These are phyloP conservation scores for Salvia sclarea DNA, from an alignment of 305 asterid species.

Conservation along the genomic window DNA sequence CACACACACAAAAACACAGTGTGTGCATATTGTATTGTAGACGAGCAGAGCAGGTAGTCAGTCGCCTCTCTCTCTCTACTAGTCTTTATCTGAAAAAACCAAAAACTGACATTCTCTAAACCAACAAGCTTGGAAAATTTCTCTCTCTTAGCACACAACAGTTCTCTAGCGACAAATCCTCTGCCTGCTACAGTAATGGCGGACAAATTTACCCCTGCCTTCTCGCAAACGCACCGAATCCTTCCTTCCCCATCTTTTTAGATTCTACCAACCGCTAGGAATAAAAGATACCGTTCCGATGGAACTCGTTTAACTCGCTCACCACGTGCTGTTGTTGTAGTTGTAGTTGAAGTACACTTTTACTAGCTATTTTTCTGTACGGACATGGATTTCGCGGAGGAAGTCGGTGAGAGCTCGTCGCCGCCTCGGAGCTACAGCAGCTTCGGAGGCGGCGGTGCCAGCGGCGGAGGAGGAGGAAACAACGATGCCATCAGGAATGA, in stretches of 20 bases:
- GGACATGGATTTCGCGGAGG: conserved; percentile 76
- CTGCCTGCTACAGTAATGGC: conserved; percentile 42
- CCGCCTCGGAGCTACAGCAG: conserved; percentile 81
- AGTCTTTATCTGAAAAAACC: conserved; percentile 40
- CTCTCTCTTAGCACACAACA: conserved; percentile 35
- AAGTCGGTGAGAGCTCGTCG: conserved; percentile 91
- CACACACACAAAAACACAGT: conserved; percentile 2
- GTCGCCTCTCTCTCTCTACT: conserved; percentile 20
- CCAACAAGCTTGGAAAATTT: conserved; percentile 2
- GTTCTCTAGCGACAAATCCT: conserved; percentile 26
- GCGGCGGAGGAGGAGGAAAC: conserved; percentile 44
- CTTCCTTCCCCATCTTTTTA: conserved; percentile 33
- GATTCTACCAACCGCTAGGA: conserved; percentile 51
- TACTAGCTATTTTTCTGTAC: not conserved
- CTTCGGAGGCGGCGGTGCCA: conserved; percentile 49
- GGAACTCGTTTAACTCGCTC: conserved; percentile 38
- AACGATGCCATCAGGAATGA: conserved; percentile 61
- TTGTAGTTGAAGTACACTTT: not conserved
- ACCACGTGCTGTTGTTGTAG: conserved; percentile 15
- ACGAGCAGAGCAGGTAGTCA: conserved; percentile 19
- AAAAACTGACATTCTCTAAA: conserved; percentile 39
- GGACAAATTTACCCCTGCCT: conserved; percentile 41
- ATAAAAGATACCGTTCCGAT: conserved; percentile 43
- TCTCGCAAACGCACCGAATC: conserved; percentile 22
- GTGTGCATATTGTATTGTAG: not conserved